These are phyloP conservation scores for Lophium mytilinum DNA, from an alignment of 495 filamentous ascomycete genomes.

Conservation along the genomic window DNA sequence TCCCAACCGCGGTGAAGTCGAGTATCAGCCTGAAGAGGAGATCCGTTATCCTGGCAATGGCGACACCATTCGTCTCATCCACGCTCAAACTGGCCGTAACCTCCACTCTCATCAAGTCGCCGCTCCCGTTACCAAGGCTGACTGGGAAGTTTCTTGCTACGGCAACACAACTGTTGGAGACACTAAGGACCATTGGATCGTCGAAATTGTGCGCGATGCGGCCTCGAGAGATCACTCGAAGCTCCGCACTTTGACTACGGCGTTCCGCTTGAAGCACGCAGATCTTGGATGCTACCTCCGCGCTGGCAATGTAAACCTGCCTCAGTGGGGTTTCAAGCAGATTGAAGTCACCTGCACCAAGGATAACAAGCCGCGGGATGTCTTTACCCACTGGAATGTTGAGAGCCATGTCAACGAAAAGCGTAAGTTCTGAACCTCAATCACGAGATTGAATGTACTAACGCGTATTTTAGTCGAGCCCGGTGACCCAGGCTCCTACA, in stretches of 20 bases:
- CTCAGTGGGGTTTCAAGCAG: constrained; percentile 99
- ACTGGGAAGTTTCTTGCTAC: constrained; percentile 89
- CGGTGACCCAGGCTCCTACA: constrained; percentile 86
- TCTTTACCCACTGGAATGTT: constrained; percentile 98
- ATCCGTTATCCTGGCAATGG: constrained; percentile 72
- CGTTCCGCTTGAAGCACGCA: constrained; percentile 81
- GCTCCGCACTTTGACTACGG: constrained; percentile 85
- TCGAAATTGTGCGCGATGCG: constrained; percentile 86
- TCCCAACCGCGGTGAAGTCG: constrained; percentile 67
- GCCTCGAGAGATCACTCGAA: constrained; percentile 76
- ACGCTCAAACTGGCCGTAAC: constrained; percentile 93
- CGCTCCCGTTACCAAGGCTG: constrained; percentile 81
- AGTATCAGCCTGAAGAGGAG: constrained; percentile 60
- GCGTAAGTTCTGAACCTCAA: constrained; percentile 49
- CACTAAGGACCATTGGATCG: constrained; percentile 94
- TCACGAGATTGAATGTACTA: constrained; percentile 3
- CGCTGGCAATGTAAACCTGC: constrained; percentile 91
- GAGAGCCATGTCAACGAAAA: constrained; percentile 92
- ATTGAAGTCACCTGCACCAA: constrained; percentile 95
- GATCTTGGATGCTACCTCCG: constrained; percentile 86
- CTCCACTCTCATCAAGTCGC: constrained; percentile 85
- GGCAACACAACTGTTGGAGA: constrained; percentile 96
- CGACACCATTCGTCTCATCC: constrained; percentile 77
- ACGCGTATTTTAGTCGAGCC: constrained; percentile 60
- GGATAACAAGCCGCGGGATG: constrained; percentile 83